These are phyloP conservation scores for Chlamydomonas incerta DNA, from an alignment of 139 green algal genomes.

Conservation along the genomic window DNA sequence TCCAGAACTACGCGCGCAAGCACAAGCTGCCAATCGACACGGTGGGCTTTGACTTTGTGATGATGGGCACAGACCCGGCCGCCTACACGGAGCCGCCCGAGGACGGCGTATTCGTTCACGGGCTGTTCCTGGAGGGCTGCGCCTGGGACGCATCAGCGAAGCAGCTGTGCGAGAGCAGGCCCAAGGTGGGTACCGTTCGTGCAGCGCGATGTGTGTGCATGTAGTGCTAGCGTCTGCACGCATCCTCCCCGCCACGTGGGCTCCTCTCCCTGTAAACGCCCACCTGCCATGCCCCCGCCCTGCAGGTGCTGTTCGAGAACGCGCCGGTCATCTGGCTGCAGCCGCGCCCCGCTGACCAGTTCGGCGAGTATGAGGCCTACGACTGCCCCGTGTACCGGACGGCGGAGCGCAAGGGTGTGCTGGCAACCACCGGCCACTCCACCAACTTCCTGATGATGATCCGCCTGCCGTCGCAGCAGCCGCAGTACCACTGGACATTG, in stretches of 20 bases:
- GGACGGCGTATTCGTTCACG: constrained; percentile 80
- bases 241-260: too few relatives aligned
- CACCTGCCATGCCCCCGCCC: too few relatives aligned
- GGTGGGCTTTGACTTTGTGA: constrained; percentile 82
- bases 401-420: constrained; percentile 71
- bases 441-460: constrained; percentile 90
- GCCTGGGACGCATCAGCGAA: constrained; percentile 66
- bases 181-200: too few relatives aligned
- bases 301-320: constrained; percentile 70
- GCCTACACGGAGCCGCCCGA: constrained; percentile 61
- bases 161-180: constrained; percentile 67
- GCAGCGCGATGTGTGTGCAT: too few relatives aligned
- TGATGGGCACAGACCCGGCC: constrained; percentile 73
- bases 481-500: constrained; percentile 76
- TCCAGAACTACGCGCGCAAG: constrained; percentile 65
- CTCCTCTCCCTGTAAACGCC: too few relatives aligned
- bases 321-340: constrained; percentile 81
- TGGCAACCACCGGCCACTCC: constrained; percentile 86
- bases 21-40: constrained; percentile 82
- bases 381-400: constrained; percentile 87
- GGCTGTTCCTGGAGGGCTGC: constrained; percentile 80
- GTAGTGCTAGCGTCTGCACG: too few relatives aligned
- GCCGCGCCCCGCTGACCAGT: constrained; percentile 64
- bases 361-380: constrained; percentile 68
- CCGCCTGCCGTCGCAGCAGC: constrained; percentile 68